A percentile compares a stretch with the other conserved stretches of the same genome.
Conservation (phyloP, 2,329 filamentous ascomycete species). For the Chaetomium sp. region DNA sequence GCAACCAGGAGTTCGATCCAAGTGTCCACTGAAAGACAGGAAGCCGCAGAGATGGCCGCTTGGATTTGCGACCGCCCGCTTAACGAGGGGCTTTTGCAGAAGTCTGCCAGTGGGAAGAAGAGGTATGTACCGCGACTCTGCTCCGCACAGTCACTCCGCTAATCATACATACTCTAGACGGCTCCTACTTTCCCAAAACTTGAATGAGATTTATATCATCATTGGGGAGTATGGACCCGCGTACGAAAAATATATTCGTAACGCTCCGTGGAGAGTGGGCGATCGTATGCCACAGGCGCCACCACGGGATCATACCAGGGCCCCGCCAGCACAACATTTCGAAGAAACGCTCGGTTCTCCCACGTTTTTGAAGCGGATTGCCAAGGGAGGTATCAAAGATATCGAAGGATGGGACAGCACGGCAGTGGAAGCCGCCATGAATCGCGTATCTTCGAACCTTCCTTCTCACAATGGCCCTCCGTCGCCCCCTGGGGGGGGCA, state of each 20-base stretch:
- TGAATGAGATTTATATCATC: conserved; percentile 14
- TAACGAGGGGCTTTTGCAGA: not conserved
- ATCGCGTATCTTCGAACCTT: not conserved
- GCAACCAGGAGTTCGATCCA: not conserved
- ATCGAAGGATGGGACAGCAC: too few relatives aligned
- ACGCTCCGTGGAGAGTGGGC: not conserved
- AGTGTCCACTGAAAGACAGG: not conserved
- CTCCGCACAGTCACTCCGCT: not conserved
- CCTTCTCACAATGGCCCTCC: not conserved
- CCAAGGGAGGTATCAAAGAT: too few relatives aligned
- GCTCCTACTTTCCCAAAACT: conserved; percentile 7
- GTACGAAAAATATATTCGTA: conserved; percentile 8
- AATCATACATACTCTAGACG: not conserved
- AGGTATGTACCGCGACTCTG: not conserved
- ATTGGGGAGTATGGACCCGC: conserved; percentile 5
- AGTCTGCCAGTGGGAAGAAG: conserved; percentile 7
- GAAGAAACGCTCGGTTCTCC: not conserved
- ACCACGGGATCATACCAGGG: not conserved
- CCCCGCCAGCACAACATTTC: not conserved
- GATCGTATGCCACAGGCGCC: not conserved
- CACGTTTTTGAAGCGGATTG: too few relatives aligned
- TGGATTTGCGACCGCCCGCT: not conserved
- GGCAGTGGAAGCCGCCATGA: not conserved
- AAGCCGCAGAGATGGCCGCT: conserved; percentile 10
- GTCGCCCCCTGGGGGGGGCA: not conserved